Percentiles rank a stretch among this genome's conserved stretches.
Conservation (phyloP, 306 rosid species). For the Cucurbita moschata region DNA sequence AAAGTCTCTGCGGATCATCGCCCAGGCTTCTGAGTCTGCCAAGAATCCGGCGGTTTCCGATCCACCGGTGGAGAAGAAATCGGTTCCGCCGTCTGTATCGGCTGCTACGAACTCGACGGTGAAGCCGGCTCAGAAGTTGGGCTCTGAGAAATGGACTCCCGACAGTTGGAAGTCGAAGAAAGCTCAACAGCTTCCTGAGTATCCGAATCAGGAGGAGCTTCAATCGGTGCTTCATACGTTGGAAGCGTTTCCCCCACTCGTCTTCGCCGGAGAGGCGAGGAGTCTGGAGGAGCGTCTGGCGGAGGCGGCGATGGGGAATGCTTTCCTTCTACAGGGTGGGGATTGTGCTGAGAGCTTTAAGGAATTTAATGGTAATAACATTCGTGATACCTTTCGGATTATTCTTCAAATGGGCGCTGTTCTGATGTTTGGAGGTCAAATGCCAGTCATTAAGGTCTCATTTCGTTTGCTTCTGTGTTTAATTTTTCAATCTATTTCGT, state of each 20-base stretch:
- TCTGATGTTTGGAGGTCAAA: slow-evolving; percentile 90
- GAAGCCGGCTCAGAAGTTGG: slow-evolving; percentile 19
- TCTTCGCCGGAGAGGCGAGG: slow-evolving; percentile 91
- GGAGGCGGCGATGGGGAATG: slow-evolving; percentile 81
- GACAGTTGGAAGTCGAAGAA: slow-evolving; percentile 77
- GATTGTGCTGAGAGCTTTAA: slow-evolving; percentile 98
- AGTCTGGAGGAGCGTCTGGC: slow-evolving; percentile 60
- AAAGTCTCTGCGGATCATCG: slow-evolving; percentile 31
- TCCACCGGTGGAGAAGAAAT: slow-evolving; percentile 20
- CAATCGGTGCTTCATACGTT: slow-evolving; percentile 58
- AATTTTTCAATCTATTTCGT: background rate
- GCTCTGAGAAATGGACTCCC: slow-evolving; percentile 33
- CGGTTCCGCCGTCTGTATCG: background rate
- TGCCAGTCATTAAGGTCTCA: slow-evolving; percentile 82
- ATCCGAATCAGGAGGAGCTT: slow-evolving; percentile 58
- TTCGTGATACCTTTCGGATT: slow-evolving; percentile 82
- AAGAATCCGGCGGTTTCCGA: slow-evolving; percentile 57
- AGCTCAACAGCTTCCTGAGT: slow-evolving; percentile 82
- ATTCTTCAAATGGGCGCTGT: slow-evolving; percentile 93
- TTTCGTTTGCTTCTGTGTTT: background rate
- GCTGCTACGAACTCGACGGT: slow-evolving; percentile 8
- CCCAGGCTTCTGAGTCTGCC: slow-evolving; percentile 80
- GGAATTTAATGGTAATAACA: slow-evolving; percentile 88
- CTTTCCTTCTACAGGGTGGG: slow-evolving; percentile 82
- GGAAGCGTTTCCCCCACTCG: slow-evolving; percentile 87